Base-by-base conservation (phyloP, 306 rosid species). In the Psophocarpus tetragonolobus region DNA sequence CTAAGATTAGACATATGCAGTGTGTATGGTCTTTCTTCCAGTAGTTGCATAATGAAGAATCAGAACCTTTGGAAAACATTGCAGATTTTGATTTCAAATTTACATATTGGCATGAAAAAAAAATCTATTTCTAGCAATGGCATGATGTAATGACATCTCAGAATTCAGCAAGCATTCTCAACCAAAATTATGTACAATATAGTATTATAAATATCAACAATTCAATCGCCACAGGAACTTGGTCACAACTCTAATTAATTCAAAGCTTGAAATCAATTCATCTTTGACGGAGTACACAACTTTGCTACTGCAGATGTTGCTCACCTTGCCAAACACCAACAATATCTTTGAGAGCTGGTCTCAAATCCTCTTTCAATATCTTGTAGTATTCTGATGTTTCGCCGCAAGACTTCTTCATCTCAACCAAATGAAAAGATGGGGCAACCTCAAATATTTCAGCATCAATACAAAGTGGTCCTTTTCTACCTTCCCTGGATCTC, bases 311-410 rank as follows among this genome's bases (percentile, higher is more conserved):
- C 51, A 50, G 20, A 57, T 70, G 60, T 63, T 75, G 58, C 80
- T 82, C 87, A 33, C 79, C 83, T 71, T 82, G 78, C 84, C 80
- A 86, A 82, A 71, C 80, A 68, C 75, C 80, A 8, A 72, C 83
- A 75, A 86, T 76, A 8, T 80, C 85, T 67, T 61, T 75, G 24
- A 86, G 87, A 67, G 75, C 81, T 18, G 87, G 89, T 71, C 66
- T 75, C 68, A 86, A 82, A 35, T 79, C 66, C 13, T 82, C 88
- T 64, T 66, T 62, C 68, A 82, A 26, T 73, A 79, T 76, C 87
- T 83, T 83, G 62, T 76, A 85, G 85, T 75, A 85, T 58, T 86
- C 87, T 18, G 66, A 21, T 23, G 81, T 9, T 79, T 82, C 82
- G 8, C 87, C 89, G 35, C 66, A 14, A 0, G 80, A 75, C 17